phyloP scores from a whole-genome alignment of 148 eudicot species.

The Arbutus unedo region DNA sequence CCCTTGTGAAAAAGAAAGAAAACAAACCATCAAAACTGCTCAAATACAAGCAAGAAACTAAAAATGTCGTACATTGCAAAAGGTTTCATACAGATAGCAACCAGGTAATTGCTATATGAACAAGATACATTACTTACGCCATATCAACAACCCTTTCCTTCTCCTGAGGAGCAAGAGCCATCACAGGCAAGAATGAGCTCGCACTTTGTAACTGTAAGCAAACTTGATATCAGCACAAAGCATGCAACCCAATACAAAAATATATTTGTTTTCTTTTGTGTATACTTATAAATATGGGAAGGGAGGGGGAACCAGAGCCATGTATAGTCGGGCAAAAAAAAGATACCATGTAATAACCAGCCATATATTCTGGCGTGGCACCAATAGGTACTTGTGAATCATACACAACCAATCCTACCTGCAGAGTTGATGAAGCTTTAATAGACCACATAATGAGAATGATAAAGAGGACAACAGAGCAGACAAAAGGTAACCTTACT shows the following conservation, averaged over 20 bases:
- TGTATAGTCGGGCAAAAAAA: not conserved
- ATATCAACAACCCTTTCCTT: constrained; percentile 79
- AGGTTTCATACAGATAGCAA: not conserved
- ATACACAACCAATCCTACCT: constrained; percentile 91
- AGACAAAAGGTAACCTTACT: constrained; percentile 32
- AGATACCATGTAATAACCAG: constrained; percentile 92
- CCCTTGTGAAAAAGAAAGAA: not conserved
- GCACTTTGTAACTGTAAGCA: constrained; percentile 79
- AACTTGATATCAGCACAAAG: constrained; percentile 23
- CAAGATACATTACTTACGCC: constrained; percentile 61
- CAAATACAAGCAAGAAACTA: not conserved
- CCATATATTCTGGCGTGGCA: constrained; percentile 97
- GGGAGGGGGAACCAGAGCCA: not conserved
- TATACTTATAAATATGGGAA: not conserved
- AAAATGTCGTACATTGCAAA: not conserved
- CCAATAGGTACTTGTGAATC: constrained; percentile 98
- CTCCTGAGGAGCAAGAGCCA: constrained; percentile 95
- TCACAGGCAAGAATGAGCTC: constrained; percentile 85
- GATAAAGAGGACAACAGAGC: not conserved
- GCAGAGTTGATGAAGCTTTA: constrained; percentile 6
- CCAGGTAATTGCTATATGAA: not conserved
- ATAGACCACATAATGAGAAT: not conserved
- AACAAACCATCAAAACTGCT: not conserved
- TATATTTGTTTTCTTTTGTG: not conserved
- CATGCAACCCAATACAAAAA: not conserved